Evolutionary conservation across 345 rosid genomes (phyloP), one percentile per base, ranked within the genome.

Genomic region (Mercurialis annua): DNA sequence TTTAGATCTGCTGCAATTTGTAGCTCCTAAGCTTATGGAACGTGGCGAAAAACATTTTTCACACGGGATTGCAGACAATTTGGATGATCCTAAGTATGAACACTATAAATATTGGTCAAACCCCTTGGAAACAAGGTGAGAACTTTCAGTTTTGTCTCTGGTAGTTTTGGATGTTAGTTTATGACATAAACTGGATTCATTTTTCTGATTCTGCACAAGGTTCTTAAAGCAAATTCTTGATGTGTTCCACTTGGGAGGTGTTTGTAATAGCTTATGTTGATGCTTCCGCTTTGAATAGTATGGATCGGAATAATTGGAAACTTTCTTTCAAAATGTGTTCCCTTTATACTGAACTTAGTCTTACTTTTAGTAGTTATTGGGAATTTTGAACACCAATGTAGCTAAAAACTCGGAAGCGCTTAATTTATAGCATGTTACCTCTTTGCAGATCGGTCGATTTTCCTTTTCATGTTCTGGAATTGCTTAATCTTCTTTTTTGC

Each of bases 41-140:
- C 85, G 87, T 15, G 92, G 87, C 31, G 70, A 64, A 67, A 81
- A 79, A 69, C 92, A 85, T 68, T 87, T 85, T 78, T 87, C 92
- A 2, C 69, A 85, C 69, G 92, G 89, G 67, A 87, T 87, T 73
- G 92, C 92, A 27, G 83, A 85, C 57, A 59, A 87, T 76, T 77
- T 85, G 78, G 85, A 85, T 70, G 89, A 85, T 73, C 85, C 86
- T 18, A 82, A 85, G 66, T 87, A 85, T 66, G 38, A 70, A 20
- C 84, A 87, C 54, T 85, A 81, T 76, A 83, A 77, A 65, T 85
- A 83, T 65, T 87, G 92, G 92, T 85, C 92, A 56, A 85, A 87
- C 73, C 89, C 92, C 47, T 79, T 87, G 40, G 92, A 87, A 77
- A 85, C 89, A 38, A 83, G 68, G 92, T 85, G 62, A 81, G 85